phyloP scores from a whole-genome alignment of 1,139 yeast species.

The Geotrichum restrictum region DNA sequence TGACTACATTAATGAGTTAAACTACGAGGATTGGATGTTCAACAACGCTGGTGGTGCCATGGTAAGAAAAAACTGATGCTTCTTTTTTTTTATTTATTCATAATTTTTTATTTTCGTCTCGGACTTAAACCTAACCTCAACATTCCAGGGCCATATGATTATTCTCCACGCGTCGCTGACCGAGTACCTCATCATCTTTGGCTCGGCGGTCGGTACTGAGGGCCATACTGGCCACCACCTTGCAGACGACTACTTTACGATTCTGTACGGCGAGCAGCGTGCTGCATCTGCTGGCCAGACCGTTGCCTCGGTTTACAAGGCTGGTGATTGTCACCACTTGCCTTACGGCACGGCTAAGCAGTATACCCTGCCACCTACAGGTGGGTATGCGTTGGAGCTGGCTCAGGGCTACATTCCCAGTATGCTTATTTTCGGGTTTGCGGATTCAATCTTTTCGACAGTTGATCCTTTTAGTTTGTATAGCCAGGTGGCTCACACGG shows the following conservation, averaged over 20 bases:
- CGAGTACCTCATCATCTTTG: slow-evolving; percentile 86
- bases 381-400: slow-evolving; percentile 82
- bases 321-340: slow-evolving; percentile 75
- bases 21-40: slow-evolving; percentile 84
- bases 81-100: background rate
- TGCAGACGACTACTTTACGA: slow-evolving; percentile 94
- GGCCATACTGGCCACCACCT: slow-evolving; percentile 95
- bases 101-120: background rate
- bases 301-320: slow-evolving; percentile 60
- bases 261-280: slow-evolving; percentile 69
- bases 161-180: slow-evolving; percentile 93
- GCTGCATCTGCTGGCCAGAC: slow-evolving; percentile 67
- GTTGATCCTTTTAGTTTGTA: slow-evolving; percentile 66
- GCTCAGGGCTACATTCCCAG: slow-evolving; percentile 99
- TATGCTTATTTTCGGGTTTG: slow-evolving; percentile 93
- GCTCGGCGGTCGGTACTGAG: slow-evolving; percentile 86
- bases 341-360: slow-evolving; percentile 72
- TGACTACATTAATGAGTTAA: slow-evolving; percentile 61
- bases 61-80: slow-evolving; percentile 40
- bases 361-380: slow-evolving; percentile 70
- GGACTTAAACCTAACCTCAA: background rate
- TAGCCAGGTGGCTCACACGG: slow-evolving; percentile 72
- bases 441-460: slow-evolving; percentile 75
- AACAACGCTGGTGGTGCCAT: slow-evolving; percentile 98
- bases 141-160: slow-evolving; percentile 68